Conservation (phyloP, 2,329 filamentous ascomycete species). For the Rhexocercosporidium sp. region DNA sequence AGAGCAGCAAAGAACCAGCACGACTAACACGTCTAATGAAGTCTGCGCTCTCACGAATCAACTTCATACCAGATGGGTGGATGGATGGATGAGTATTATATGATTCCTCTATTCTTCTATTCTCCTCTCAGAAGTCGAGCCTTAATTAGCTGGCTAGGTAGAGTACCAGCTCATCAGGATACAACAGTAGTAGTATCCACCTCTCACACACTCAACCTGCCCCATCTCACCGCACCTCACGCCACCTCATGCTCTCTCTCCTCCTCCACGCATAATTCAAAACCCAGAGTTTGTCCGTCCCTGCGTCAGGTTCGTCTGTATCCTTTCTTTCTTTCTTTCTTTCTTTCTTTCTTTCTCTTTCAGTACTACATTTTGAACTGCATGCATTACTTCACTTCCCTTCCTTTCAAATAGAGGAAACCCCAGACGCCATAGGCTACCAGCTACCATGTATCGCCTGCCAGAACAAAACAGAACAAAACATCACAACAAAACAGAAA, state of each 20-base stretch:
- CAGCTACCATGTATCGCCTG: neutral
- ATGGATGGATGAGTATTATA: conserved; percentile 3
- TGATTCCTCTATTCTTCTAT: neutral
- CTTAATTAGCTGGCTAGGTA: neutral
- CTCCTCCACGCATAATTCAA: too few relatives aligned
- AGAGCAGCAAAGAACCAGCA: too few relatives aligned
- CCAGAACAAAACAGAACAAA: neutral
- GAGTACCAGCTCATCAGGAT: neutral
- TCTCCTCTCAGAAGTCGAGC: neutral
- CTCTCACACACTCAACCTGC: neutral
- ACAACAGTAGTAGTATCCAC: neutral
- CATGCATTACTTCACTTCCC: neutral
- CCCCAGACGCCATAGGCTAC: neutral
- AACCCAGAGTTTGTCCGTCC: too few relatives aligned
- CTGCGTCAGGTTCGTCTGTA: too few relatives aligned
- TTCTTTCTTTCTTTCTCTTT: neutral
- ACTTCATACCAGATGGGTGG: neutral
- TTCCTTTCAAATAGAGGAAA: neutral
- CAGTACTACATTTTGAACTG: neutral
- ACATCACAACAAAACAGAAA: neutral
- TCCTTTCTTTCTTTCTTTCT: too few relatives aligned
- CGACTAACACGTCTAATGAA: too few relatives aligned
- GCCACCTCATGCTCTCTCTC: neutral
- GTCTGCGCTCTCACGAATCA: too few relatives aligned
- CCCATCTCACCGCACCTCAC: neutral